Evolutionary conservation across 495 filamentous ascomycete genomes (phyloP).

Genomic region (Parathielavia hyrcaniae): DNA sequence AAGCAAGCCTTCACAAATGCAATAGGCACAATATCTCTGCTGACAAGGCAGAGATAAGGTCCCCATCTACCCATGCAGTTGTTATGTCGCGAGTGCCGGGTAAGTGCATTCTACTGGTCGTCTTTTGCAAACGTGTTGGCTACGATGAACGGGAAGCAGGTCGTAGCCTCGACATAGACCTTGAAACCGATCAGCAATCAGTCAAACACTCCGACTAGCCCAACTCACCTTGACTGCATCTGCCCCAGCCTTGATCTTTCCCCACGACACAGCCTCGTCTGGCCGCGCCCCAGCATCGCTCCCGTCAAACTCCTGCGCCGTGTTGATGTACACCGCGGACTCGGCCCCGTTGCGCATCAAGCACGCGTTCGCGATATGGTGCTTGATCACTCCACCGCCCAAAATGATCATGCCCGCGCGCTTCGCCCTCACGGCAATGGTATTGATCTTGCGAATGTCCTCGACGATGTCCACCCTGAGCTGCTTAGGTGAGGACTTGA

Average conservation of each 20-base stretch:
- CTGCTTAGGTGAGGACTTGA: constrained; percentile 69
- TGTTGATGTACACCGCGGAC: constrained; percentile 94
- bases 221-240: constrained; percentile 72
- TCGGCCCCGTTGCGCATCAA: constrained; percentile 96
- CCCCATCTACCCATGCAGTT: background rate
- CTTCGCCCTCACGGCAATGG: constrained; percentile 74
- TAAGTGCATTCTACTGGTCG: constrained; percentile 11
- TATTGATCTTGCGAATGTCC: constrained; percentile 85
- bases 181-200: constrained; percentile 22
- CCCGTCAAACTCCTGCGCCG: constrained; percentile 92
- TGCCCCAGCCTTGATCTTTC: constrained; percentile 86
- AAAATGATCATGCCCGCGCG: constrained; percentile 89
- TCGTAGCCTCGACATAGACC: constrained; percentile 89
- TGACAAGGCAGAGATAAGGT: no score
- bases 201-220: background rate
- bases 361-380: constrained; percentile 95
- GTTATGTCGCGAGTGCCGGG: no score
- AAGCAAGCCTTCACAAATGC: no score
- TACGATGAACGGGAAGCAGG: constrained; percentile 89
- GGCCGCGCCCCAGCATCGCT: constrained; percentile 93
- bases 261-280: constrained; percentile 97
- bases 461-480: constrained; percentile 82
- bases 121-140: constrained; percentile 83
- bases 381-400: constrained; percentile 88
- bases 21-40: no score